phyloP scores from a whole-genome alignment of 2,329 filamentous ascomycete genomes.

The Fusarium poae region DNA sequence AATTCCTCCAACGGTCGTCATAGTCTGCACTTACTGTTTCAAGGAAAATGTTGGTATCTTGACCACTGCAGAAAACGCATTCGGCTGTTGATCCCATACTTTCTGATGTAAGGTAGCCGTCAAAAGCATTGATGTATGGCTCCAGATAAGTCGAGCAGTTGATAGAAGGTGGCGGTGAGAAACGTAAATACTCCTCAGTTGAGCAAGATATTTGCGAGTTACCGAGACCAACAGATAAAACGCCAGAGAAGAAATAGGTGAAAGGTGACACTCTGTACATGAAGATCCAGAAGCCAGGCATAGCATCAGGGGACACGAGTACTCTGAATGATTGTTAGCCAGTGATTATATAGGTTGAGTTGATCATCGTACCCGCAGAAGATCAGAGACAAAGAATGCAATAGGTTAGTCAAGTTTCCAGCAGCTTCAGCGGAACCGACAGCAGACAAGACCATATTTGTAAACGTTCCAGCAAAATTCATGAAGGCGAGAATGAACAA shows the following conservation, averaged over 20 bases:
- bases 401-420: constrained; percentile 74
- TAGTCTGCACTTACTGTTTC: constrained; percentile 65
- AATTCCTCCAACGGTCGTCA: constrained; percentile 75
- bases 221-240: constrained; percentile 78
- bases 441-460: constrained; percentile 73
- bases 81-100: constrained; percentile 55
- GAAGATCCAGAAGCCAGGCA: constrained; percentile 65
- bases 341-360: rapidly evolving
- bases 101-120: constrained; percentile 67
- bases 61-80: constrained; percentile 69
- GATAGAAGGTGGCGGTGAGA: constrained; percentile 69
- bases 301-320: constrained; percentile 57
- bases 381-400: constrained; percentile 72
- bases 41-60: constrained; percentile 66
- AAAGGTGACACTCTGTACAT: constrained; percentile 82
- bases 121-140: constrained; percentile 60
- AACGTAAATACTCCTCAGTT: constrained; percentile 75
- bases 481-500: constrained; percentile 73
- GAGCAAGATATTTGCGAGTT: constrained; percentile 76
- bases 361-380: constrained; percentile 38
- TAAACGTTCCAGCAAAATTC: constrained; percentile 75
- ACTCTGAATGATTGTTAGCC: not conserved
- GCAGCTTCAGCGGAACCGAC: constrained; percentile 75
- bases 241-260: constrained; percentile 81
- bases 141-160: constrained; percentile 73